phyloP scores from a whole-genome alignment of 164 flowering plant genomes.

The Berberis vulgaris region DNA sequence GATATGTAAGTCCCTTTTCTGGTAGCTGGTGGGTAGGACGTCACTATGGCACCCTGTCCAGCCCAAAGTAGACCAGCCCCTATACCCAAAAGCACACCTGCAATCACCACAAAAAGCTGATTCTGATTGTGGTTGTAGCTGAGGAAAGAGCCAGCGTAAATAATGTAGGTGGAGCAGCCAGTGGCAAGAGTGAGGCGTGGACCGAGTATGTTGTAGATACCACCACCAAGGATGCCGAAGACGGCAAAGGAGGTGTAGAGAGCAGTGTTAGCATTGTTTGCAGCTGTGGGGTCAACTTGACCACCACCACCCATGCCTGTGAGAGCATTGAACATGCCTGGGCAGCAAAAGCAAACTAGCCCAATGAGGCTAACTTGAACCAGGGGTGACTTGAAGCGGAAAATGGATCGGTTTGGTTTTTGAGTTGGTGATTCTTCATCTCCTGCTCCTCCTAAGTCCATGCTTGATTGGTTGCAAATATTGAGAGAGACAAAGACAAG shows the following conservation, averaged over 20 bases:
- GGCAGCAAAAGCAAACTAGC: conserved; percentile 91
- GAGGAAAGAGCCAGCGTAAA: conserved; percentile 78
- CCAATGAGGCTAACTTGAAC: conserved; percentile 70
- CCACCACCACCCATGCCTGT: conserved; percentile 99
- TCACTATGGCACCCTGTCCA: conserved; percentile 90
- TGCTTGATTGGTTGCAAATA: too few relatives aligned
- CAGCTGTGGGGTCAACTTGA: conserved; percentile 70
- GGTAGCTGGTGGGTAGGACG: conserved; percentile 63
- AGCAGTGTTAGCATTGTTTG: conserved; percentile 91
- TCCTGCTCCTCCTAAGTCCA: background rate
- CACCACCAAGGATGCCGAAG: conserved; percentile 84
- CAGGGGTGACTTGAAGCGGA: conserved; percentile 78
- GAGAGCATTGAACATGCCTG: conserved; percentile 96
- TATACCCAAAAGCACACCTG: conserved; percentile 76
- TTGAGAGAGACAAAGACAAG: too few relatives aligned
- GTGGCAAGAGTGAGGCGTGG: conserved; percentile 57
- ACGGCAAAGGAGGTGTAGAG: conserved; percentile 84
- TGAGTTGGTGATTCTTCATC: conserved; percentile 21
- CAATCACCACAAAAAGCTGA: conserved; percentile 56
- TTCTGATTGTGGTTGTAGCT: conserved; percentile 66
- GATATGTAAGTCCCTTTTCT: conserved; percentile 79
- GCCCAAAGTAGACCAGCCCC: conserved; percentile 97
- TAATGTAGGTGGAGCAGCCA: conserved; percentile 72
- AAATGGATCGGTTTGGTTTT: conserved; percentile 8
- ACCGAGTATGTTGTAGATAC: conserved; percentile 75